Percentiles rank a stretch among this genome's conserved stretches.
phyloP scores from a whole-genome alignment of 1,139 yeast species.

The Scheffersomyces parashehatae region DNA sequence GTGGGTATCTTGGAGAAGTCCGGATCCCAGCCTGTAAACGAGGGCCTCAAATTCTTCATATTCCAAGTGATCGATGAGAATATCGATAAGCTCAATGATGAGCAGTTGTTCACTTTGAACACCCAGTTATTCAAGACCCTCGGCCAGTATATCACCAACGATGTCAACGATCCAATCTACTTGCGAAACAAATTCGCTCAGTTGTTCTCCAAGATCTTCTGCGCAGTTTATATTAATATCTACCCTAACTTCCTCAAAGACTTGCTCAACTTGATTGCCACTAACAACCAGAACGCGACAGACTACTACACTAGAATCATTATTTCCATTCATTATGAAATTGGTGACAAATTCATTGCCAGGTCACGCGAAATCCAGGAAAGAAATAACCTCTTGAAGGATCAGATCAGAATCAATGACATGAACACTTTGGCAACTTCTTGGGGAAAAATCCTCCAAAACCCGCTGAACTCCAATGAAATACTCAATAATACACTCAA shows the following conservation, averaged over 20 bases:
- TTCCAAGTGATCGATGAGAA: constrained; percentile 78
- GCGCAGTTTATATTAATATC: constrained; percentile 58
- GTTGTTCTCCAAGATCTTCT: constrained; percentile 69
- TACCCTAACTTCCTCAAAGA: constrained; percentile 74
- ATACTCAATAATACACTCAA: constrained; percentile 61
- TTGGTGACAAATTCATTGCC: constrained; percentile 85
- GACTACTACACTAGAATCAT: constrained; percentile 80
- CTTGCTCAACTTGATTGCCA: constrained; percentile 43
- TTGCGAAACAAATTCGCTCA: constrained; percentile 81
- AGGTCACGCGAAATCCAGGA: constrained; percentile 64
- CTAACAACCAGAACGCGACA: constrained; percentile 49
- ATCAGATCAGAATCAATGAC: constrained; percentile 74
- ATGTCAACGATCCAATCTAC: constrained; percentile 54
- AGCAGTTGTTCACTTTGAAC: constrained; percentile 49
- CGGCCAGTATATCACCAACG: constrained; percentile 27
- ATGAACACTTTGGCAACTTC: constrained; percentile 64
- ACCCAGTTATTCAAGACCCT: constrained; percentile 40
- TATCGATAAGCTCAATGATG: constrained; percentile 48
- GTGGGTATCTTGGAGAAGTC: constrained; percentile 53
- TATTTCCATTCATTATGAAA: constrained; percentile 79
- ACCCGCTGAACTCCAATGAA: constrained; percentile 35
- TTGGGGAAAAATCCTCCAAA: constrained; percentile 64
- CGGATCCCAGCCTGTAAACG: constrained; percentile 31
- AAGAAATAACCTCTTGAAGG: constrained; percentile 74
- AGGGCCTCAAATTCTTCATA: constrained; percentile 70